Evolutionary conservation across 768 basidiomycete species (phyloP), one percentile per base, ranked within the genome.

Genomic region (Termitomyces bulborhizus): DNA sequence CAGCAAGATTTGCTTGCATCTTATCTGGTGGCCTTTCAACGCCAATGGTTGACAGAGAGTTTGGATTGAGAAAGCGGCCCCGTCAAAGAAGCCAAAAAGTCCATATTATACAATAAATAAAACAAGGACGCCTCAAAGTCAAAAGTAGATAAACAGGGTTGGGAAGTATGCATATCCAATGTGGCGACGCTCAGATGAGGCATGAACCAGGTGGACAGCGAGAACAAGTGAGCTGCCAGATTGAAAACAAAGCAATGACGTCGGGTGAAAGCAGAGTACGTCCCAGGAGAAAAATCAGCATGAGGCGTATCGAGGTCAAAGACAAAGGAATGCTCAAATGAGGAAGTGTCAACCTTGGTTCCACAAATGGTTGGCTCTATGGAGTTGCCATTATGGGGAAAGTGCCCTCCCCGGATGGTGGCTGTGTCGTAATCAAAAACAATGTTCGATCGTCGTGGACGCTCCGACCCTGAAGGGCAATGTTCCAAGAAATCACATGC

Each of bases 1-100:
- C 69, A 41, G 73, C 66, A 43, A 79, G 60, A 53, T 67, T 71
- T 46, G 61, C 57, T 46, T 65, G 64, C 75, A 79, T 77, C 42
- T 44, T 51, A 41, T 21, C 42, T 56, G 21, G 27, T 34, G 40
- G 54, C 54, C 58, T 37, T 52, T 29, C 45, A 29, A 40, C 45
- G 34, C 31, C 42, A 51, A 40, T 48, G 21, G 50, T 29, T 16
- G 27, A 56, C 52, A 56, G 57, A 58, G 57, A 40, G 57, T 44
- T 57, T 29, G 56, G 53, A 57, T 42, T 53, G 55, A 57, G 53
- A 34, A 27, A 45, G 57, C 56, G 31, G 61, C 54, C 59, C 51
- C 47, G 48, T 50, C 34, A 60, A 11, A 44, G 29, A 55, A 51
- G 39, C 18, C 12, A 8, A 24, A 13, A 43, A 34, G 24, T 27